Percentiles rank a stretch among this genome's conserved stretches.
These are phyloP conservation scores for Sporothrix dimorphospora DNA, from an alignment of 2,329 filamentous ascomycete species.

Conservation along the genomic window DNA sequence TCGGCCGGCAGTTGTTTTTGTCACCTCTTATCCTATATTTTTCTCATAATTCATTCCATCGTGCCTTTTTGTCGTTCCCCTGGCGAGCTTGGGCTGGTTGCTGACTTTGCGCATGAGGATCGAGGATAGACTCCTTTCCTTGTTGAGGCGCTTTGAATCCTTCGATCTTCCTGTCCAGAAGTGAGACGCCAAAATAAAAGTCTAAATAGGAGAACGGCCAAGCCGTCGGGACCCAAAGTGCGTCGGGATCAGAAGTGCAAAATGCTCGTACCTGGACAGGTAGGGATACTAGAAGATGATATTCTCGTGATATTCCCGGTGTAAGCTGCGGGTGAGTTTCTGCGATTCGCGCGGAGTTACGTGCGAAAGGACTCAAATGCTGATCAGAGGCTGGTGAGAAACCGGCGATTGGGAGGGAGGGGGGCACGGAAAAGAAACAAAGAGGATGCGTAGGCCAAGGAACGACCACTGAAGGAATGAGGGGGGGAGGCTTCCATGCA, in stretches of 20 bases:
- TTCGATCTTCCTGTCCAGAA: slow-evolving; percentile 8
- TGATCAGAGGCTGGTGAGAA: background rate
- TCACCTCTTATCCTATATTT: background rate
- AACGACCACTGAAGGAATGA: background rate
- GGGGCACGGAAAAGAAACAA: background rate
- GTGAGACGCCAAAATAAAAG: slow-evolving; percentile 18
- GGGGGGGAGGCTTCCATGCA: slow-evolving; percentile 39
- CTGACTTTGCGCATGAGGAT: too few relatives aligned
- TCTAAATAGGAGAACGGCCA: slow-evolving; percentile 9
- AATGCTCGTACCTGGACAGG: too few relatives aligned
- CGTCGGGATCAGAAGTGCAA: background rate
- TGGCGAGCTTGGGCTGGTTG: background rate
- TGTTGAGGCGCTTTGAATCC: background rate
- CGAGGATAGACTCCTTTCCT: background rate
- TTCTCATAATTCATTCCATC: background rate
- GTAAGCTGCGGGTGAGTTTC: slow-evolving; percentile 15
- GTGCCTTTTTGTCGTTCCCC: background rate
- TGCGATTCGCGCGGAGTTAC: background rate
- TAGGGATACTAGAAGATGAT: background rate
- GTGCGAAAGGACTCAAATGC: background rate
- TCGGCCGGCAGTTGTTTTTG: background rate
- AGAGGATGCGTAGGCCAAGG: background rate
- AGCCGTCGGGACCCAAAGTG: background rate
- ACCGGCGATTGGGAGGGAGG: background rate
- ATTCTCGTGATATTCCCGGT: slow-evolving; percentile 7